A percentile compares a stretch with the other conserved stretches of the same genome.
Conservation (phyloP, 2,329 filamentous ascomycete species). For the Ophiosphaerella korrae region DNA sequence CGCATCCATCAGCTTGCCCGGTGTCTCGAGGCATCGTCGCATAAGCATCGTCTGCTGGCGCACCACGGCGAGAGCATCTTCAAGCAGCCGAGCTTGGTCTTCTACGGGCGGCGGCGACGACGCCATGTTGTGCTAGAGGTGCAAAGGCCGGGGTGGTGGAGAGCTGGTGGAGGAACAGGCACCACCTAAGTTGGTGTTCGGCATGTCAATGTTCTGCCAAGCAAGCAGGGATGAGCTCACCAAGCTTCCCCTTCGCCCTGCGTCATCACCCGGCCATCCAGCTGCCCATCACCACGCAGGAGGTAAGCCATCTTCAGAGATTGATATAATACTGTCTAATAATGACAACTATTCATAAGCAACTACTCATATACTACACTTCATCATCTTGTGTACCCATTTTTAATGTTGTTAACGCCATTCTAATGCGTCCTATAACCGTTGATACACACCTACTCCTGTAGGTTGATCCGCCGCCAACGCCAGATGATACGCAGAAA, state of each 20-base stretch:
- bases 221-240: slow-evolving; percentile 27
- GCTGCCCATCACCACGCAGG: not conserved
- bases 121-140: slow-evolving; percentile 45
- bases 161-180: slow-evolving; percentile 29
- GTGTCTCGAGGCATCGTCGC: slow-evolving; percentile 96
- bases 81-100: slow-evolving; percentile 82
- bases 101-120: slow-evolving; percentile 57
- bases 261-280: slow-evolving; percentile 26
- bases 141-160: slow-evolving; percentile 36
- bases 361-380: slow-evolving; percentile 2
- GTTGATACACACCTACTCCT: not conserved
- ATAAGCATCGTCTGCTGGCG: slow-evolving; percentile 96
- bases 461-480: not conserved
- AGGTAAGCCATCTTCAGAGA: not conserved
- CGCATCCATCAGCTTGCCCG: slow-evolving; percentile 99
- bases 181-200: slow-evolving; percentile 24
- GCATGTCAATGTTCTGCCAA: slow-evolving; percentile 32
- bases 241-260: slow-evolving; percentile 24
- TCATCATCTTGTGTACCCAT: no score
- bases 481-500: not conserved
- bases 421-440: slow-evolving; percentile 14
- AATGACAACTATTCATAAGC: not conserved
- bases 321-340: no score
- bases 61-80: slow-evolving; percentile 95
- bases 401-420: slow-evolving; percentile 11